Conservation (phyloP, 495 filamentous ascomycete genomes). For the Chaetomium cochliodes region DNA sequence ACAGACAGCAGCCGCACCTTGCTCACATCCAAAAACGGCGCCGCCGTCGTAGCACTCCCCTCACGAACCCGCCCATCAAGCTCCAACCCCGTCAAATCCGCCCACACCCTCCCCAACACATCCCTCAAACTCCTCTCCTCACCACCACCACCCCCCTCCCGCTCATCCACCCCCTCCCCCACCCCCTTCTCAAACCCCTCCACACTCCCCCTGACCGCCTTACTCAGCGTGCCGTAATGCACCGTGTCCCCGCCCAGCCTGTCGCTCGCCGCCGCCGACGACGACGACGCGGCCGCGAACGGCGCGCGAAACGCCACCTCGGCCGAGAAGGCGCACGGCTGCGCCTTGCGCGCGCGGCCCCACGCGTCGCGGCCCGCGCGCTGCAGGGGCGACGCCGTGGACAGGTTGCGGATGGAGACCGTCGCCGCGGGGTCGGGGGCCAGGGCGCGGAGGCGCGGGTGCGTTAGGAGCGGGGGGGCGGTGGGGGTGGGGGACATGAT, state of each 20-base stretch:
- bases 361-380: slow-evolving; percentile 55
- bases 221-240: slow-evolving; percentile 60
- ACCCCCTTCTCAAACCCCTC: slow-evolving; percentile 1
- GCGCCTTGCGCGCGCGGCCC: slow-evolving; percentile 48
- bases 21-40: slow-evolving; percentile 27
- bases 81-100: slow-evolving; percentile 11
- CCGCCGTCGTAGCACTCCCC: background rate
- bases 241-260: slow-evolving; percentile 54
- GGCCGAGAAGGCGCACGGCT: slow-evolving; percentile 56
- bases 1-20: slow-evolving; percentile 42
- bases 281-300: slow-evolving; percentile 53
- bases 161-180: background rate
- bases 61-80: slow-evolving; percentile 8
- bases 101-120: slow-evolving; percentile 16
- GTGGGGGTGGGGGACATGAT: background rate
- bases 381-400: slow-evolving; percentile 38
- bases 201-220: slow-evolving; percentile 46
- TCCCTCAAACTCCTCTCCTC: slow-evolving; percentile 2
- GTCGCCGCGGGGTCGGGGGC: slow-evolving; percentile 42
- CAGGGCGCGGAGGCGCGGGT: slow-evolving; percentile 34
- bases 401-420: slow-evolving; percentile 54
- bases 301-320: slow-evolving; percentile 46
- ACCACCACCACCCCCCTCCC: background rate
- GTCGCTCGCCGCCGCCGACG: slow-evolving; percentile 45
- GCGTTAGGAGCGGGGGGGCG: slow-evolving; percentile 28